Conservation (phyloP, 331 rosid species). For the Rosa hybrid region DNA sequence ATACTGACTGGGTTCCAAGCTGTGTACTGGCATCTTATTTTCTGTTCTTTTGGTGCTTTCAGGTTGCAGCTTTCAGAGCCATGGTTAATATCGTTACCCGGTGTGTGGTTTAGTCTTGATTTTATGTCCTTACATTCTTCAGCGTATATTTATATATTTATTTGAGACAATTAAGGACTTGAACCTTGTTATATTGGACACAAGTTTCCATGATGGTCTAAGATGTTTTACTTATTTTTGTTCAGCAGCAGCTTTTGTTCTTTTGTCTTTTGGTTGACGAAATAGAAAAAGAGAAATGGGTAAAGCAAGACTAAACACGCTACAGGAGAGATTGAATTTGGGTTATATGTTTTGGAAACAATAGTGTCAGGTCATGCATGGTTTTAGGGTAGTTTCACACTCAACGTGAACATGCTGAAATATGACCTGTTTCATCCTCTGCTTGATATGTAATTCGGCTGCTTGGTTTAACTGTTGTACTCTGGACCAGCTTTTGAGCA, state of each 20-base stretch:
- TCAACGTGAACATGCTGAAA: background rate
- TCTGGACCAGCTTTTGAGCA: slow-evolving; percentile 5
- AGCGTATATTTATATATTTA: background rate
- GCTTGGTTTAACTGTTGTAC: background rate
- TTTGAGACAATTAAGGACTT: background rate
- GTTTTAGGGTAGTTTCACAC: background rate
- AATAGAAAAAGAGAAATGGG: background rate
- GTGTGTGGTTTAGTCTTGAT: slow-evolving; percentile 43
- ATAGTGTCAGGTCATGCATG: background rate
- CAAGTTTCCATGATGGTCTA: background rate
- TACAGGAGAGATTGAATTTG: background rate
- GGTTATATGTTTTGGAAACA: background rate
- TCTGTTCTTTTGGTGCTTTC: slow-evolving; percentile 35
- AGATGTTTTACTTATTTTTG: background rate
- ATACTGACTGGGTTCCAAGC: slow-evolving; percentile 17
- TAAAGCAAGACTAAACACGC: background rate
- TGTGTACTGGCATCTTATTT: slow-evolving; percentile 33
- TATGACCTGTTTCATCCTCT: background rate
- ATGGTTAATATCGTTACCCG: slow-evolving; percentile 98
- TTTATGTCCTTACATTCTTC: slow-evolving; percentile 22
- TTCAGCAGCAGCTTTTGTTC: background rate
- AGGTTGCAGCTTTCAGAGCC: slow-evolving; percentile 99
- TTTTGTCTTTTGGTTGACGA: background rate
- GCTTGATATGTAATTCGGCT: background rate
- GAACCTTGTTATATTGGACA: background rate